Evolutionary conservation across 306 rosid species (phyloP).

Genomic region (Lathyrus aphaca): DNA sequence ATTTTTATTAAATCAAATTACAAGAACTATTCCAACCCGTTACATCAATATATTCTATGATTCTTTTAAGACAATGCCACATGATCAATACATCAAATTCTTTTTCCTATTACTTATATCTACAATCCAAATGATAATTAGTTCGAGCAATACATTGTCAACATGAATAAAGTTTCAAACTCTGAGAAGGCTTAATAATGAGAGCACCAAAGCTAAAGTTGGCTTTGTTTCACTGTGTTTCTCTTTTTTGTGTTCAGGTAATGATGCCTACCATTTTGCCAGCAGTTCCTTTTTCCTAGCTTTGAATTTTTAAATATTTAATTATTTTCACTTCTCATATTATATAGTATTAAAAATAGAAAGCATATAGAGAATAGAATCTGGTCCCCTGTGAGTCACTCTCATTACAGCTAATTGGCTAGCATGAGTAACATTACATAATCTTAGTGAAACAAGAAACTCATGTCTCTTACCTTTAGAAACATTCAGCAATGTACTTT

Average conservation of each 20-base stretch:
- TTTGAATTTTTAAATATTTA: conserved; percentile 34
- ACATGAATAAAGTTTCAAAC: conserved; percentile 27
- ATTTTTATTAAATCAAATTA: no score
- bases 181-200: neutral
- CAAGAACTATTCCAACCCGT: neutral
- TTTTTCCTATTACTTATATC: neutral
- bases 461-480: conserved; percentile 38
- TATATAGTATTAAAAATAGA: conserved; percentile 23
- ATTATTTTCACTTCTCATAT: conserved; percentile 13
- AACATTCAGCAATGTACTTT: conserved; percentile 35
- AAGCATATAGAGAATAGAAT: conserved; percentile 40
- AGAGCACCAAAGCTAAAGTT: conserved; percentile 36
- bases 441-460: conserved; percentile 43
- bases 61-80: neutral
- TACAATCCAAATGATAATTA: conserved; percentile 30
- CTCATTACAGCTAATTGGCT: conserved; percentile 43
- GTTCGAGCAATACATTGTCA: conserved; percentile 18
- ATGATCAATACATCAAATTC: neutral
- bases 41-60: neutral
- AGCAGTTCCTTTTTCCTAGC: conserved; percentile 42
- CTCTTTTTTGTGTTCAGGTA: conserved; percentile 54
- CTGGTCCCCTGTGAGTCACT: conserved; percentile 48
- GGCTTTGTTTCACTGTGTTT: conserved; percentile 43
- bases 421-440: conserved; percentile 26
- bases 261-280: conserved; percentile 60